These are phyloP conservation scores for Murraya paniculata DNA, from an alignment of 345 rosid genomes.

Conservation along the genomic window DNA sequence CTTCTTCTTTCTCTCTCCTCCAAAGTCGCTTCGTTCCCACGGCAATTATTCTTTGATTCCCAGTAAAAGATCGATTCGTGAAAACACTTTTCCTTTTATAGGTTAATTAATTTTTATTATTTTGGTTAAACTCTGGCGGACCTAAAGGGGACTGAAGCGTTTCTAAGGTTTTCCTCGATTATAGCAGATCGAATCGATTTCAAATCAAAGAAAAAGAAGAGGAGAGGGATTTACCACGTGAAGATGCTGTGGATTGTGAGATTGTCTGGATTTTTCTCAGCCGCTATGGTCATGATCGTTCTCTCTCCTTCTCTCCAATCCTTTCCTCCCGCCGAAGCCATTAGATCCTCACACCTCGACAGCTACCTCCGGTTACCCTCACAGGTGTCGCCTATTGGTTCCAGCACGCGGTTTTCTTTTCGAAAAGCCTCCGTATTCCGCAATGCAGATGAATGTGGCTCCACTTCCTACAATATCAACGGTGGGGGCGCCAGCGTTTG, in stretches of 20 bases:
- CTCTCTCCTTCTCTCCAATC: constrained; percentile 86
- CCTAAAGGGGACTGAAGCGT: constrained; percentile 47
- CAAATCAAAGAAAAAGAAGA: constrained; percentile 35
- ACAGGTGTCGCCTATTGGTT: constrained; percentile 11
- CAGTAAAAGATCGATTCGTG: constrained; percentile 30
- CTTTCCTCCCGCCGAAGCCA: constrained; percentile 92
- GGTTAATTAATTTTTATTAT: neutral
- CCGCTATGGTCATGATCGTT: constrained; percentile 62
- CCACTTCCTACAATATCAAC: constrained; percentile 27
- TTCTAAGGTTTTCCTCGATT: constrained; percentile 33
- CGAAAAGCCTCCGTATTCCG: constrained; percentile 54
- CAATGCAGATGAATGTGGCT: constrained; percentile 84
- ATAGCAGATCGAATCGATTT: constrained; percentile 48
- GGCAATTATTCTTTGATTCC: constrained; percentile 39
- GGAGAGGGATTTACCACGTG: constrained; percentile 28
- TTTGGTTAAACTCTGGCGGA: constrained; percentile 41
- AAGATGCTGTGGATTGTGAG: constrained; percentile 78
- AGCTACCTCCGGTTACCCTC: constrained; percentile 38
- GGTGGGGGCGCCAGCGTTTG: constrained; percentile 41
- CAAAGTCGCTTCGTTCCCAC: constrained; percentile 48
- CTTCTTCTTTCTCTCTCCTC: constrained; percentile 23
- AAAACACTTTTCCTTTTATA: neutral
- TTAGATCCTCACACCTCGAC: constrained; percentile 67
- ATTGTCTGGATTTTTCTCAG: constrained; percentile 73
- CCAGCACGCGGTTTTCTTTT: constrained; percentile 51